Evolutionary conservation across 768 basidiomycete genomes (phyloP).

Genomic region (Kwoniella sp.): DNA sequence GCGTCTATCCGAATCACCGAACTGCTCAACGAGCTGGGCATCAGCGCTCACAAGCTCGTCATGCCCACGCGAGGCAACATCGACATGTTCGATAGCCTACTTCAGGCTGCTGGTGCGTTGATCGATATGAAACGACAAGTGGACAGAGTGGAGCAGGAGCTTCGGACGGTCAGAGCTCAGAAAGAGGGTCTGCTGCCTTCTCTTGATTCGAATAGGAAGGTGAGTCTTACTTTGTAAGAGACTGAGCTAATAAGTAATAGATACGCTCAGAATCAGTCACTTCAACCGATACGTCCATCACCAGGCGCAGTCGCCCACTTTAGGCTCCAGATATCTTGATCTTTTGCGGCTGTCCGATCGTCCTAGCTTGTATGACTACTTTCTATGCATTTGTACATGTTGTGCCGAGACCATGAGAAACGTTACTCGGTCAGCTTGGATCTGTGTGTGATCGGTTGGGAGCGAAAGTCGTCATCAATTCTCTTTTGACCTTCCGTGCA

Average conservation of each 20-base stretch:
- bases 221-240: conserved; percentile 3
- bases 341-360: too few relatives aligned
- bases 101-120: conserved; percentile 71
- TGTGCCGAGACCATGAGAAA: not conserved
- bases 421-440: too few relatives aligned
- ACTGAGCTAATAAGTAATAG: conserved; percentile 11
- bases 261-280: conserved; percentile 34
- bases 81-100: conserved; percentile 69
- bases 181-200: conserved; percentile 40
- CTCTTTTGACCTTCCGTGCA: too few relatives aligned
- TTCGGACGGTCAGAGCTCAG: conserved; percentile 67
- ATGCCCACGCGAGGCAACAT: conserved; percentile 92
- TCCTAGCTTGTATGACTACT: too few relatives aligned
- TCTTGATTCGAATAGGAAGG: conserved; percentile 53
- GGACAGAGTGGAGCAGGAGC: conserved; percentile 85
- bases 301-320: conserved; percentile 20
- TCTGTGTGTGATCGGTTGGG: too few relatives aligned
- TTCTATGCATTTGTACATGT: not conserved
- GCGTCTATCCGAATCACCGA: conserved; percentile 72
- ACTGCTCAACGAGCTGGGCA: conserved; percentile 73
- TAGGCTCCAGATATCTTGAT: not conserved
- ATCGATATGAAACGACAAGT: conserved; percentile 84
- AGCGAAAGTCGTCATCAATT: too few relatives aligned
- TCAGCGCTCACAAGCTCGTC: conserved; percentile 73
- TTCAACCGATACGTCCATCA: conserved; percentile 32